Percentiles rank a stretch among this genome's conserved stretches.
phyloP scores from a whole-genome alignment of 2,329 filamentous ascomycete species.

The Penicillium sp. region DNA sequence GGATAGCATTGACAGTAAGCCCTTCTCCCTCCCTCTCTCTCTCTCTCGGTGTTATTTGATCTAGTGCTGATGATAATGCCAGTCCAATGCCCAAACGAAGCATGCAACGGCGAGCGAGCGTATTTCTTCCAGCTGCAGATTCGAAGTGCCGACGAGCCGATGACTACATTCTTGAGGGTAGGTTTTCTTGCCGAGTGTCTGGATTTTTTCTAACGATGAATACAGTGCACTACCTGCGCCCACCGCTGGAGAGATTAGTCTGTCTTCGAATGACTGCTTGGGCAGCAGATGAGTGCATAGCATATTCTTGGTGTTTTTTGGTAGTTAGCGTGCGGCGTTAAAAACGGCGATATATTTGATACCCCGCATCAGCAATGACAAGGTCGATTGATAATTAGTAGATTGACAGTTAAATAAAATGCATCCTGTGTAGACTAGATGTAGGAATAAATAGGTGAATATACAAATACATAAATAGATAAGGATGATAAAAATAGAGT shows the following conservation, averaged over 20 bases:
- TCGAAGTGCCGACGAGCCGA: conserved; percentile 94
- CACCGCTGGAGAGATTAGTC: conserved; percentile 47
- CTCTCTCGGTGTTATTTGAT: conserved; percentile 10
- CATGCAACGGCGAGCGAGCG: conserved; percentile 77
- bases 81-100: conserved; percentile 78
- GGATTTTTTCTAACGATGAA: not conserved
- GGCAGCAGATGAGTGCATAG: not conserved
- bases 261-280: not conserved
- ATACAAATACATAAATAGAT: too few relatives aligned
- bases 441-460: too few relatives aligned
- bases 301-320: not conserved
- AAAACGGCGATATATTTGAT: not conserved
- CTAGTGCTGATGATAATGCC: conserved; percentile 2
- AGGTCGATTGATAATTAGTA: not conserved
- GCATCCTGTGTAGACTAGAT: too few relatives aligned
- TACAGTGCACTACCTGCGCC: conserved; percentile 44
- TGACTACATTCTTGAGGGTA: conserved; percentile 93
- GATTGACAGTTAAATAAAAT: too few relatives aligned
- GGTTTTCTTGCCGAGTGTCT: not conserved
- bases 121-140: conserved; percentile 98
- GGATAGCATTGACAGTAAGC: conserved; percentile 66
- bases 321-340: conserved; percentile 8
- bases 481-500: too few relatives aligned
- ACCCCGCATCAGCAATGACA: conserved; percentile 2
- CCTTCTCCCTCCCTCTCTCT: not conserved